Evolutionary conservation across 495 filamentous ascomycete genomes (phyloP), one percentile per base, ranked within the genome.

Genomic region (Oleoguttula mirabilis): DNA sequence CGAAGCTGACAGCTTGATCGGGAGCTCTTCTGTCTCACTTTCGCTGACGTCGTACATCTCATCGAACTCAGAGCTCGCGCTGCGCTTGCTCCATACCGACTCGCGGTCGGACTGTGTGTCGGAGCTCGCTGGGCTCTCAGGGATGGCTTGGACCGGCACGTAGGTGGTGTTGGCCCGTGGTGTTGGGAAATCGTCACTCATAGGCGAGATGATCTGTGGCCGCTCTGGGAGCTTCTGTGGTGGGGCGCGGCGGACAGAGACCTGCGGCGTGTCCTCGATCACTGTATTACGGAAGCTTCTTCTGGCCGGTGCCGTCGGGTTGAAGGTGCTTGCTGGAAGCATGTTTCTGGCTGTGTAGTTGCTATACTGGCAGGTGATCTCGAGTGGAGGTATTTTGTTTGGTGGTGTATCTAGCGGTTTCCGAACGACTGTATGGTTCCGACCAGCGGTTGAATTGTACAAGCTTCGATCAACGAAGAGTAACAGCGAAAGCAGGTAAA

Each of bases 31-130:
- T 4, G 79, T 73, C 32, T 92, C 84, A 39, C 81, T 75, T 32
- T 81, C 77, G 6, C 82, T 84, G 23, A 82, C 69, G 58, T 93
- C 84, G 52, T 93, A 92, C 16, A 94, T 61, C 45, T 90, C 84
- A 55, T 90, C 84, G 56, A 87, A 88, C 23, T 82, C 77, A 48
- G 70, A 69, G 36, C 73, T 74, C 42, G 66, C 65, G 32, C 66
- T 66, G 47, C 70, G 75, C 27, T 68, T 56, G 38, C 51, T 50
- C 36, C 41, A 54, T 5, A 41, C 22, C 4, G 44, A 48, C 35
- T 64, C 63, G 3, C 60, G 55, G 14, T 67, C 61, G 4, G 71
- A 72, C 36, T 48, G 52, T 36, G 69, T 64, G 51, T 67, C 63
- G 21, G 67, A 61, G 45, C 47, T 41, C 4, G 48, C 27, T 21